Conservation (phyloP, 768 basidiomycete genomes). For the Mycena crocata region DNA sequence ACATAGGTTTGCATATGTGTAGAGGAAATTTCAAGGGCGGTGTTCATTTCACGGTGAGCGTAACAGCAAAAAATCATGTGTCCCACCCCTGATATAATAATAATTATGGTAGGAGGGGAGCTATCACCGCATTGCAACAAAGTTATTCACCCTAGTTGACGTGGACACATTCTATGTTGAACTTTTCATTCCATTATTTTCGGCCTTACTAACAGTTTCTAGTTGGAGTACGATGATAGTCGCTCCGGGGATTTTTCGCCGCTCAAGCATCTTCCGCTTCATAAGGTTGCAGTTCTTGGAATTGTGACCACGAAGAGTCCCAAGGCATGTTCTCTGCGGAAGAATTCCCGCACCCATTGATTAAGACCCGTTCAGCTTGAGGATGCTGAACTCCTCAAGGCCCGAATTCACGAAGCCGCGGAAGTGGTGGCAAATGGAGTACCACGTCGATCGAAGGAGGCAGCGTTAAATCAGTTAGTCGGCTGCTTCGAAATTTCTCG, state of each 20-base stretch:
- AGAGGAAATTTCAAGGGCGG: slow-evolving; percentile 65
- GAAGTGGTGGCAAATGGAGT: slow-evolving; percentile 58
- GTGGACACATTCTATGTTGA: slow-evolving; percentile 67
- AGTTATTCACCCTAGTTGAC: slow-evolving; percentile 68
- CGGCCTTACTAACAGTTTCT: slow-evolving; percentile 32
- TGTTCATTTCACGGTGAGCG: slow-evolving; percentile 26
- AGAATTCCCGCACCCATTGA: neutral
- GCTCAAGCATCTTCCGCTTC: slow-evolving; percentile 62
- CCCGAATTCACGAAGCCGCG: slow-evolving; percentile 65
- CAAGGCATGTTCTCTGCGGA: slow-evolving; percentile 46
- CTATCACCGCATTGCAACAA: slow-evolving; percentile 65
- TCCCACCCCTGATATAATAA: slow-evolving; percentile 54
- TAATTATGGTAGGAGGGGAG: too few species aligned
- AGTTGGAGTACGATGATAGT: slow-evolving; percentile 76
- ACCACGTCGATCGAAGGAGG: slow-evolving; percentile 56
- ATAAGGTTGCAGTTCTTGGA: slow-evolving; percentile 61
- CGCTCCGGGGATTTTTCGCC: slow-evolving; percentile 71
- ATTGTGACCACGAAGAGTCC: slow-evolving; percentile 61
- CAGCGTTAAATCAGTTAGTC: slow-evolving; percentile 64
- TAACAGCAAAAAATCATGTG: slow-evolving; percentile 3
- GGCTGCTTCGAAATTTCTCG: slow-evolving; percentile 12
- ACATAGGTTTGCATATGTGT: slow-evolving; percentile 70
- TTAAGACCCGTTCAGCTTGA: slow-evolving; percentile 55
- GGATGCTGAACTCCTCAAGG: slow-evolving; percentile 58
- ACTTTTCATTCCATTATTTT: slow-evolving; percentile 13